phyloP scores from a whole-genome alignment of 805 yeast species.

The Lachancea sp. region DNA sequence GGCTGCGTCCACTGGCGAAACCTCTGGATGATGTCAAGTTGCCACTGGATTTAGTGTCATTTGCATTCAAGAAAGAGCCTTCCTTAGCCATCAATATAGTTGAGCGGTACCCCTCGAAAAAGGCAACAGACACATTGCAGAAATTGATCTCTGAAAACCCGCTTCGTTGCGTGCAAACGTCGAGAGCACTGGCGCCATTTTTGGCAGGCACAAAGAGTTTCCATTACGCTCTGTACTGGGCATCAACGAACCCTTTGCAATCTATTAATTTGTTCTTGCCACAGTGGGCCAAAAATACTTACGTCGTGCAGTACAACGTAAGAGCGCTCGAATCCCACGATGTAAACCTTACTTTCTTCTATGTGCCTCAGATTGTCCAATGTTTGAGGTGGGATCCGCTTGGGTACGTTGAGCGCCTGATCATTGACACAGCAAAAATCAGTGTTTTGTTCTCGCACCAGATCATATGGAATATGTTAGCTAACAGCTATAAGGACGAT shows the following conservation, averaged over 20 bases:
- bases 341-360: slow-evolving; percentile 83
- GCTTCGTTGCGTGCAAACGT: slow-evolving; percentile 33
- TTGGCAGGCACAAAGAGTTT: slow-evolving; percentile 12
- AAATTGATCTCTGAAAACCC: slow-evolving; percentile 51
- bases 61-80: slow-evolving; percentile 65
- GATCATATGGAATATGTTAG: slow-evolving; percentile 95
- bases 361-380: slow-evolving; percentile 97
- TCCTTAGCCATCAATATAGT: slow-evolving; percentile 65
- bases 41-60: slow-evolving; percentile 36
- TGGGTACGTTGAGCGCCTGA: slow-evolving; percentile 84
- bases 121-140: slow-evolving; percentile 33
- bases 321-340: slow-evolving; percentile 83
- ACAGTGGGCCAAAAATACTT: slow-evolving; percentile 57
- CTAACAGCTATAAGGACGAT: slow-evolving; percentile 87
- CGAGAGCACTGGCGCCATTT: slow-evolving; percentile 17
- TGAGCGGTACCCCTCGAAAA: slow-evolving; percentile 40
- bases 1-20: slow-evolving; percentile 50
- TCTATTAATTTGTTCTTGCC: slow-evolving; percentile 81
- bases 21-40: slow-evolving; percentile 33
- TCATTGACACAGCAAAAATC: slow-evolving; percentile 85
- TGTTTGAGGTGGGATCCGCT: slow-evolving; percentile 71
- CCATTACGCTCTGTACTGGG: slow-evolving; percentile 56
- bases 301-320: slow-evolving; percentile 79
- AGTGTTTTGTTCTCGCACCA: slow-evolving; percentile 94
- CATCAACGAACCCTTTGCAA: slow-evolving; percentile 71